These are phyloP conservation scores for Malus fusca DNA, from an alignment of 306 rosid species.

Conservation along the genomic window DNA sequence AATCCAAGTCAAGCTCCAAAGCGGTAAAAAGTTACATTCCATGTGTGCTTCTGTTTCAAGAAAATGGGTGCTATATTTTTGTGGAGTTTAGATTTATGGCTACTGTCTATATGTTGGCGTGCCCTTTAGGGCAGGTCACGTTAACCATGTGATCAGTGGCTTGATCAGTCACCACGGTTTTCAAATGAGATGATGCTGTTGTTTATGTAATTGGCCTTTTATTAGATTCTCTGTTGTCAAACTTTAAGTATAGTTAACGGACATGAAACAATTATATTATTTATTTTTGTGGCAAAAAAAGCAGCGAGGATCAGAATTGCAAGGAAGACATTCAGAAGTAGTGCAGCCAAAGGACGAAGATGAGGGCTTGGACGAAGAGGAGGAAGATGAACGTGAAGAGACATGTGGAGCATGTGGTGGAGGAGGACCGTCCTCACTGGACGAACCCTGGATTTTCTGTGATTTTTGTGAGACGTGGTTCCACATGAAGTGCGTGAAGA, in stretches of 20 bases:
- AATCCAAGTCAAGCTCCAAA: constrained; percentile 66
- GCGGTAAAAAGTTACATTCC: constrained; percentile 25
- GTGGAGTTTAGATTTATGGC: not conserved
- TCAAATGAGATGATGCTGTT: not conserved
- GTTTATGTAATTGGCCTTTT: not conserved
- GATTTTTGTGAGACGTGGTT: constrained; percentile 92
- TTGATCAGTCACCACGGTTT: not conserved
- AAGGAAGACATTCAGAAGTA: constrained; percentile 36
- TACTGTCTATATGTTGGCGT: too few relatives aligned
- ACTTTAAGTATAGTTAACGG: not conserved
- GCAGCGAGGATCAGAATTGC: constrained; percentile 56
- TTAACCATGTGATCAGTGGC: not conserved
- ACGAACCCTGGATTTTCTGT: constrained; percentile 94
- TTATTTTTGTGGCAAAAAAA: constrained; percentile 7
- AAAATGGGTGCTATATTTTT: not conserved
- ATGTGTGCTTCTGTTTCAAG: not conserved
- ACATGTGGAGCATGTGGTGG: constrained; percentile 93
- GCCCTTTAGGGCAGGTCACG: too few relatives aligned
- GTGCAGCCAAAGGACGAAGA: constrained; percentile 49
- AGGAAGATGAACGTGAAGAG: constrained; percentile 83
- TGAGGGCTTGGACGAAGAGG: constrained; percentile 63
- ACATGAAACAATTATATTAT: not conserved
- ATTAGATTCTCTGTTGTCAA: not conserved
- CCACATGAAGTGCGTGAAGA: constrained; percentile 91
- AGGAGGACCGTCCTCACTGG: constrained; percentile 69